Percentiles rank a stretch among this genome's conserved stretches.
Conservation (phyloP, 208 protist genomes). For the Acanthamoeba royreba region DNA sequence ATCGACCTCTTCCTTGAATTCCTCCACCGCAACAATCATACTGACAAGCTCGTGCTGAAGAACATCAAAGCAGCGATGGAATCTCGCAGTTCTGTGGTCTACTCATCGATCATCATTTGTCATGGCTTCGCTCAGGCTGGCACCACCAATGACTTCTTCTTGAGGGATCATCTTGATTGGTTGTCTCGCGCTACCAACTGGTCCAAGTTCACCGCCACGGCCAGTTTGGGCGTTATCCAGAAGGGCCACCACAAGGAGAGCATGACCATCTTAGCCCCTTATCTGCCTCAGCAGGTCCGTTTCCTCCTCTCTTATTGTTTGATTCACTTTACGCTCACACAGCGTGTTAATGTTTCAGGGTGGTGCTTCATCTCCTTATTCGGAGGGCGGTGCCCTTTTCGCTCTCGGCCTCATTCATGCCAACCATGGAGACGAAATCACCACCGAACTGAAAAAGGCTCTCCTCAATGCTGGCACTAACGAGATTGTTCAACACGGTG, state of each 20-base stretch:
- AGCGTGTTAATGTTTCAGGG: too few species aligned
- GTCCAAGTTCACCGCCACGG: conserved; percentile 95
- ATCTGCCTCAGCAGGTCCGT: neutral
- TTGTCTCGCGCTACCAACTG: conserved; percentile 93
- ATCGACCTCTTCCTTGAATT: conserved; percentile 94
- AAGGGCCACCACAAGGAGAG: conserved; percentile 54
- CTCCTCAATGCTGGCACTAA: conserved; percentile 67
- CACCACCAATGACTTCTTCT: conserved; percentile 96
- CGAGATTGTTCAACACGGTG: conserved; percentile 96
- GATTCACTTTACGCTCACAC: neutral
- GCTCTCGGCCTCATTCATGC: conserved; percentile 97
- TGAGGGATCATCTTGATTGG: conserved; percentile 97
- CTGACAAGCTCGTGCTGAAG: conserved; percentile 92
- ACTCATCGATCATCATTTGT: conserved; percentile 93
- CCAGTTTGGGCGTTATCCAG: conserved; percentile 96
- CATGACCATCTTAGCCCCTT: conserved; percentile 29
- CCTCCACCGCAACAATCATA: conserved; percentile 91
- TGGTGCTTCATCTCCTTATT: conserved; percentile 84
- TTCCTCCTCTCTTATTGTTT: neutral
- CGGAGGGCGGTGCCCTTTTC: conserved; percentile 96
- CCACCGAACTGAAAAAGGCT: conserved; percentile 83
- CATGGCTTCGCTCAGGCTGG: conserved; percentile 97
- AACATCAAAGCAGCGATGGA: conserved; percentile 88
- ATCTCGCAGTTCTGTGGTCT: conserved; percentile 77
- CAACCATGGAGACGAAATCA: conserved; percentile 84